Evolutionary conservation across 768 basidiomycete genomes (phyloP).

Genomic region (Lenzites betulinus): DNA sequence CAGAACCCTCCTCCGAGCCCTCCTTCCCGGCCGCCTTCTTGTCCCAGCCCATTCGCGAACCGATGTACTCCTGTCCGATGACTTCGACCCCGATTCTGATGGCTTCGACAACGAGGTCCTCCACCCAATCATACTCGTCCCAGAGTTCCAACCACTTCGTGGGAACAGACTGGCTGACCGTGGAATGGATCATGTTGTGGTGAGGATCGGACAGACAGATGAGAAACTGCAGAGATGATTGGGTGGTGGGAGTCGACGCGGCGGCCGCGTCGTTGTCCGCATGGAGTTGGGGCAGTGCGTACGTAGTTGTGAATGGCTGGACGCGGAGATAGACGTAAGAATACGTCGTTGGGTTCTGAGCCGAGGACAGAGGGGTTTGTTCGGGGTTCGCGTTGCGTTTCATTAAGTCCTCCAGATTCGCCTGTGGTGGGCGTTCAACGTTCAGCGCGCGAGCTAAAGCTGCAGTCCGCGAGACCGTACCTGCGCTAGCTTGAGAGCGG

Average conservation of each 20-base stretch:
- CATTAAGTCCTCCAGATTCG: slow-evolving; percentile 74
- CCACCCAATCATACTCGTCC: slow-evolving; percentile 95
- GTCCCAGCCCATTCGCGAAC: slow-evolving; percentile 83
- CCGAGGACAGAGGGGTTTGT: slow-evolving; percentile 32
- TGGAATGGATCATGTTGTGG: slow-evolving; percentile 75
- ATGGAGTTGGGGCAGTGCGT: slow-evolving; percentile 43
- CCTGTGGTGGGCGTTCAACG: slow-evolving; percentile 43
- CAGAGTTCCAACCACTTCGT: slow-evolving; percentile 85
- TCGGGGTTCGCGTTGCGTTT: slow-evolving; percentile 55
- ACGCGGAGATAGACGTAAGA: slow-evolving; percentile 92
- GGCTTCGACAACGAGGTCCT: slow-evolving; percentile 88
- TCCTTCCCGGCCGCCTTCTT: slow-evolving; percentile 22
- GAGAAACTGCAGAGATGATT: slow-evolving; percentile 60
- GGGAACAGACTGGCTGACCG: slow-evolving; percentile 83
- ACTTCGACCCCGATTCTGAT: slow-evolving; percentile 85
- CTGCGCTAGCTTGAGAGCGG: slow-evolving; percentile 84
- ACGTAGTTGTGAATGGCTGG: slow-evolving; percentile 76
- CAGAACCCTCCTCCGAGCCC: slow-evolving; percentile 10
- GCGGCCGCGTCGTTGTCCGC: slow-evolving; percentile 24
- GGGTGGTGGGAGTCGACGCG: slow-evolving; percentile 29
- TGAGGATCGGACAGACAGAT: slow-evolving; percentile 72
- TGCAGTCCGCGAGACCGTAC: slow-evolving; percentile 32
- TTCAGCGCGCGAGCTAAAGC: neutral
- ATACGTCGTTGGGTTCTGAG: slow-evolving; percentile 70
- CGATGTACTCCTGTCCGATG: slow-evolving; percentile 90